These are phyloP conservation scores for Barbatosphaeria neglecta DNA, from an alignment of 495 filamentous ascomycete species.

Conservation along the genomic window DNA sequence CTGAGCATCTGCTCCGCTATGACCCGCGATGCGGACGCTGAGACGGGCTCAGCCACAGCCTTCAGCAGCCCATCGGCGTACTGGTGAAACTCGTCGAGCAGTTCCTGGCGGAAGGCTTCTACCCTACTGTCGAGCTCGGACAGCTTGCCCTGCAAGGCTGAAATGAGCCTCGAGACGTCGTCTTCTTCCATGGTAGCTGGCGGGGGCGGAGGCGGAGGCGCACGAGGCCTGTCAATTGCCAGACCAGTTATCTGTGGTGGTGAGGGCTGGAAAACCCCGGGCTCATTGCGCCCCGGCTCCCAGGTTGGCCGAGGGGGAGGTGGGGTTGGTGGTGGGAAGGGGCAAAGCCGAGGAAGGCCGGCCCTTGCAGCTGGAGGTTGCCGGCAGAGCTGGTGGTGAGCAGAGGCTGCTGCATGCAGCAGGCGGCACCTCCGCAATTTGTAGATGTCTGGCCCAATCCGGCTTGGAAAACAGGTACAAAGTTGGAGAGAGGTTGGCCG, in stretches of 20 bases:
- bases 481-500: too few species aligned
- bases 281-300: constrained; percentile 2
- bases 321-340: too few species aligned
- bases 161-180: constrained; percentile 33
- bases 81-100: constrained; percentile 35
- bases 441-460: too few species aligned
- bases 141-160: constrained; percentile 39
- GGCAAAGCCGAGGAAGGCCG: too few species aligned
- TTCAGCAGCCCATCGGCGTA: constrained; percentile 34
- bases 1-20: constrained; percentile 31
- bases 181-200: constrained; percentile 14
- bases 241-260: too few species aligned
- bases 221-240: neutral
- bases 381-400: too few species aligned
- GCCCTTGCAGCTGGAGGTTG: too few species aligned
- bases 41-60: constrained; percentile 31
- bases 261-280: neutral
- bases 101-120: constrained; percentile 34
- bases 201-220: constrained; percentile 13
- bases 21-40: constrained; percentile 27
- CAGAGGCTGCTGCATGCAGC: too few species aligned
- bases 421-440: too few species aligned
- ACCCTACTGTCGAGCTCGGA: constrained; percentile 38
- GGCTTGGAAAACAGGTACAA: too few species aligned
- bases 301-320: too few species aligned